These are phyloP conservation scores for Microcyclospora tardicrescens DNA, from an alignment of 2,329 filamentous ascomycete species.

Conservation along the genomic window DNA sequence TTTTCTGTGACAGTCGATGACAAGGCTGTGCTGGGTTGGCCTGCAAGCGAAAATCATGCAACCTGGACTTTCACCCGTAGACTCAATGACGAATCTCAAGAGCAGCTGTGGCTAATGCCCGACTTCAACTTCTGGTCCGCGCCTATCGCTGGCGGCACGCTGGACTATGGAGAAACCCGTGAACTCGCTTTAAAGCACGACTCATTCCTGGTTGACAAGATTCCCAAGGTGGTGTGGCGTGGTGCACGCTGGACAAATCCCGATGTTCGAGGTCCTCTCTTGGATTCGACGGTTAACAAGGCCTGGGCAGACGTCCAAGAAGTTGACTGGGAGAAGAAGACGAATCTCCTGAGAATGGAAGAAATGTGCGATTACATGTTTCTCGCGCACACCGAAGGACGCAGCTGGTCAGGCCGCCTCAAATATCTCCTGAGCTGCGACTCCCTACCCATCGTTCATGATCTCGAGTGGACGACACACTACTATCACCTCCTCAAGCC, in stretches of 20 bases:
- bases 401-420: constrained; percentile 17
- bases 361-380: constrained; percentile 17
- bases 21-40: constrained; percentile 12
- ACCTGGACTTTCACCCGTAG: constrained; percentile 11
- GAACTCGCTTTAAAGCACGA: constrained; percentile 8
- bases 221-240: constrained; percentile 19
- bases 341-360: constrained; percentile 14
- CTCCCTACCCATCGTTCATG: constrained; percentile 15
- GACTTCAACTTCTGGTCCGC: constrained; percentile 40
- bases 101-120: constrained; percentile 37
- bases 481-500: constrained; percentile 15
- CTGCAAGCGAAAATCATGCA: constrained; percentile 6
- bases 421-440: constrained; percentile 20
- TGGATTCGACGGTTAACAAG: constrained; percentile 19
- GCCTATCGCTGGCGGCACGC: constrained; percentile 13
- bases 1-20: constrained; percentile 37
- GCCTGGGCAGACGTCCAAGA: constrained; percentile 25
- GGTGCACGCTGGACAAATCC: constrained; percentile 17
- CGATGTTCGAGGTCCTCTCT: constrained; percentile 18
- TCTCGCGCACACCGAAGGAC: constrained; percentile 18
- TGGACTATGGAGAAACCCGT: constrained; percentile 8
- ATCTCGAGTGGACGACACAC: constrained; percentile 14
- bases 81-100: constrained; percentile 19
- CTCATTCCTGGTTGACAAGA: constrained; percentile 12
- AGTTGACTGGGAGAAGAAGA: constrained; percentile 12